Evolutionary conservation across 2,329 filamentous ascomycete genomes (phyloP), one percentile per base, ranked within the genome.

Genomic region (Fusarium armeniacum): DNA sequence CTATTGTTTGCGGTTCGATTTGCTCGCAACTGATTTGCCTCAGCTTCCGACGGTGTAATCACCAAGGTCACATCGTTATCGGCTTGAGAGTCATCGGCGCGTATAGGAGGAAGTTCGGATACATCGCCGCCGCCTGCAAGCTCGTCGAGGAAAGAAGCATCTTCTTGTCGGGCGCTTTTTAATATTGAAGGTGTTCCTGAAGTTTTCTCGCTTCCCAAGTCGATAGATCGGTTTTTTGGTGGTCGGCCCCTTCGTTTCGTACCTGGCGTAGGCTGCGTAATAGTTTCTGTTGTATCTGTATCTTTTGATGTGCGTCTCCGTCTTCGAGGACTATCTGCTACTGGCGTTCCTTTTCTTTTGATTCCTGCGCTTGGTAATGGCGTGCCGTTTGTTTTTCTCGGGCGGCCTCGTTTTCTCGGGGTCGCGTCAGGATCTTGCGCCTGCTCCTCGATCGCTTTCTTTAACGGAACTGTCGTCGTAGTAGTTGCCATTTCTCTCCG

Each of bases 381-480:
- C 5, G 86, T 89, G 7, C 83, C 85, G 59, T 86, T 85, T 30
- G 82, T 81, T 57, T 81, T 83, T 46, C 84, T 83, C 33, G 83
- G 83, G 16, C 84, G 81, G 8, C 83, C 83, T 57, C 83, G 80
- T 52, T 78, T 77, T 70, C 77, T 81, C 7, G 84, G 84, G 5
- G 73, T 71, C 55, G 76, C 76, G 43, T 77, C 79, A 20, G 69
- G 75, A 59, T 82, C 81, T 46, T 55, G 71, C 41, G 44, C 57
- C 30, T 78, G 73, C 22, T 78, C 76, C 58, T 80, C 79, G 32
- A 76, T 74, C 3, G 78, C 70, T 20, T 84, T 82, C 56, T 81
- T 84, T 58, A 89, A 76, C 7, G 86, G 87, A 5, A 89, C 80
- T 1, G 81, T 84, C 0, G 83, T 86, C 0, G 85, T 87, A 2